Evolutionary conservation across 2,329 filamentous ascomycete genomes (phyloP), one percentile per base, ranked within the genome.

Genomic region (Pseudogymnoascus sp.): DNA sequence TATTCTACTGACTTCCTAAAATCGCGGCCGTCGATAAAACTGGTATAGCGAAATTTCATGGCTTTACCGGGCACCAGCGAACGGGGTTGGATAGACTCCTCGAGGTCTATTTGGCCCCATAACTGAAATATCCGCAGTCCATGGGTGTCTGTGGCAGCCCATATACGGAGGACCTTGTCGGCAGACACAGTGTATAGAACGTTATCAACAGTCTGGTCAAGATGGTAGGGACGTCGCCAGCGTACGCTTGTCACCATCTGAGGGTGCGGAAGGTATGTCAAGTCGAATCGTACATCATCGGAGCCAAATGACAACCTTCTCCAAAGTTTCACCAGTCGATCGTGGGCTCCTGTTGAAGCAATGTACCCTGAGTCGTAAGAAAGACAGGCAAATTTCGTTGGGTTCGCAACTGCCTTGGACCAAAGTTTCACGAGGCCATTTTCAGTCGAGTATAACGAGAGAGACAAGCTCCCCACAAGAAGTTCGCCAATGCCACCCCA

Each of bases 281-380:
- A 87, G 70, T 97, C 93, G 75, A 97, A 97, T 64, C 89, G 83
- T 40, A 91, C 88, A 69, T 96, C 89, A 64, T 91, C 88, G 0
- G 86, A 83, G 12, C 91, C 91, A 72, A 93, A 97, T 7, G 89
- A 89, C 23, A 96, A 79, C 62, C 93, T 84, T 67, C 92, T 86
- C 95, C 96, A 99, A 70, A 97, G 84, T 77, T 99, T 97, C 68
- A 96, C 86, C 18, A 97, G 78, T 61, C 88, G 83, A 74, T 97
- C 95, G 72, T 90, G 85, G 60, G 81, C 79, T 45, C 91, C 89
- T 11, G 89, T 84, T 1, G 90, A 93, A 16, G 92, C 93, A 62
- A 97, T 91, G 66, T 96, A 86, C 18, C 87, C 87, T 11, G 91
- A 93, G 74, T 96, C 93, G 67, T 91, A 91, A 1, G 93, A 96